Base-by-base conservation (phyloP, 306 rosid genomes). In the Cucumis cinereus region DNA sequence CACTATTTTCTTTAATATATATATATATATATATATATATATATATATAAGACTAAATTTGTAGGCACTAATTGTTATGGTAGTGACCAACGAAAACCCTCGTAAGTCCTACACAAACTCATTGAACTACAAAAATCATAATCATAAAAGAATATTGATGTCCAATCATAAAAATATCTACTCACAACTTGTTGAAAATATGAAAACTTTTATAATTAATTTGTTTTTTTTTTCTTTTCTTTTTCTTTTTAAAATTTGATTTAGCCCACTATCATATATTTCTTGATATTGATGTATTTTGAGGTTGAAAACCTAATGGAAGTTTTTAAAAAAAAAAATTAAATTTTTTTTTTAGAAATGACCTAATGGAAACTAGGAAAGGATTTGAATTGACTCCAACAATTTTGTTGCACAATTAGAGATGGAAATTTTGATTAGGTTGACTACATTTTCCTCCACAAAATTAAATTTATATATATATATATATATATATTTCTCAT, bases 331-430 rank as follows among this genome's bases (percentile, higher is more conserved):
- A n/a, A n/a, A n/a, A n/a, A n/a, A n/a, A n/a, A n/a, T n/a, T n/a
- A n/a, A n/a, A 30, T 30, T 30, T 2, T 30, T 30, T 30, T 30
- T 30, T 2, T 2, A 30, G 5, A 3, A 30, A 30, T 12, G 40
- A 40, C 1, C 24, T 40, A 68, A 69, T 47, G 60, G 60, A 26
- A 45, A 5, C 17, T 45, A 45, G 24, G 43, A 72, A 72, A 50
- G 60, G 9, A 72, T 72, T 49, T 70, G 57, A 70, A 47, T 47
- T 26, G 75, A 47, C 75, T 49, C 76, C 76, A 72, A 72, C 43
- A 49, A 50, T 28, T 72, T 50, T 17, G 23, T 50, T 72, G 76
- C 76, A 49, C 58, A 59, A 71, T 70, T 70, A 47, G 35, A 26
- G 23, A 24, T 26, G 26, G 41, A 66, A 11, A 71, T 13, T 71